phyloP scores from a whole-genome alignment of 371 early-diverging fungal genomes.

The Mucor irregularis region DNA sequence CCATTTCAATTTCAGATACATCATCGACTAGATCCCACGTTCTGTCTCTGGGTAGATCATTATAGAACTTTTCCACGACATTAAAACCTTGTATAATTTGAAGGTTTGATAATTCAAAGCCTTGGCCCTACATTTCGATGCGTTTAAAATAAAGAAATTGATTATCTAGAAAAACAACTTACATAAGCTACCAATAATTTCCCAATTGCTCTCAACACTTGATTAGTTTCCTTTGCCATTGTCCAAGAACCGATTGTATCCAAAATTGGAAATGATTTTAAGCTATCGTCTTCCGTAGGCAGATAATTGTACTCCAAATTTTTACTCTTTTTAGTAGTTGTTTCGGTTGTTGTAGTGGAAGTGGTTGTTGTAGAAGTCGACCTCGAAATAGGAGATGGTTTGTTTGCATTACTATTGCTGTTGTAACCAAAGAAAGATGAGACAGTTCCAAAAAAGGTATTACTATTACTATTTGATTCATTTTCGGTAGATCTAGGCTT shows the following conservation, averaged over 20 bases:
- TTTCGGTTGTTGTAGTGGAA: background rate
- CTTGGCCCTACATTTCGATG: constrained; percentile 56
- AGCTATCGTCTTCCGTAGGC: constrained; percentile 27
- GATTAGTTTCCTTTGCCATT: constrained; percentile 60
- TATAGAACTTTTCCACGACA: constrained; percentile 60
- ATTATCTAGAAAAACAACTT: constrained; percentile 27
- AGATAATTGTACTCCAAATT: constrained; percentile 8
- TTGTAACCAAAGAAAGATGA: constrained; percentile 15
- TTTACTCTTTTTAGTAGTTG: constrained; percentile 8
- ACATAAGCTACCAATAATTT: constrained; percentile 69
- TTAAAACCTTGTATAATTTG: constrained; percentile 70
- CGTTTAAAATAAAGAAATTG: background rate
- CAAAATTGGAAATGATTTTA: constrained; percentile 30
- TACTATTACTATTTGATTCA: background rate
- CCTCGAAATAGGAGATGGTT: background rate
- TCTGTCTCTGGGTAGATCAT: constrained; percentile 35
- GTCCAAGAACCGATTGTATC: constrained; percentile 51
- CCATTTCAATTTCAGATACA: constrained; percentile 51
- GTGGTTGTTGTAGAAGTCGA: no score
- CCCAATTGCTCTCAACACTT: constrained; percentile 66
- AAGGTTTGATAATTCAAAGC: constrained; percentile 68
- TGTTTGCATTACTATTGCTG: background rate
- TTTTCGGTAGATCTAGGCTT: background rate
- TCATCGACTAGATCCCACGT: constrained; percentile 34
- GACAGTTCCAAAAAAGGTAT: constrained; percentile 4